Percentiles rank a stretch among this genome's conserved stretches.
phyloP scores from a whole-genome alignment of 2,329 filamentous ascomycete species.

The Cercospora brassicicola region DNA sequence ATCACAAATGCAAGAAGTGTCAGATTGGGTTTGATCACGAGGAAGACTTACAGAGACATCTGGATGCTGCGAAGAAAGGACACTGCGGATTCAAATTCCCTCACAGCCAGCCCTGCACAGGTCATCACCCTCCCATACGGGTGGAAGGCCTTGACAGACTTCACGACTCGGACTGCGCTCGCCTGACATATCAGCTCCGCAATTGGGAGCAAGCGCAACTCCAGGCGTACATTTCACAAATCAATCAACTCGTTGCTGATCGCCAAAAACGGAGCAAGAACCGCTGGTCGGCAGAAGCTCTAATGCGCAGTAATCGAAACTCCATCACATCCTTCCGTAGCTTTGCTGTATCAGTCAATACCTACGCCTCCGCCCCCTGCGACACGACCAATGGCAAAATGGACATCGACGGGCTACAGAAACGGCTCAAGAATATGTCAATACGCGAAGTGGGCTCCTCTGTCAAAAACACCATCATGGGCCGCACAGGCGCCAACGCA shows the following conservation, averaged over 20 bases:
- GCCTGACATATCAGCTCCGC: conserved; percentile 28
- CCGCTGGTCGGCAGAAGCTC: conserved; percentile 31
- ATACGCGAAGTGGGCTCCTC: conserved; percentile 21
- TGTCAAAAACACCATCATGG: conserved; percentile 14
- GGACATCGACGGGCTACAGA: conserved; percentile 31
- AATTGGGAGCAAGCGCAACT: conserved; percentile 35
- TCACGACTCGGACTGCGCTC: conserved; percentile 29
- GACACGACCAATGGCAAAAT: conserved; percentile 28
- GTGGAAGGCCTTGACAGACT: conserved; percentile 16
- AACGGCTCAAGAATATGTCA: conserved; percentile 30
- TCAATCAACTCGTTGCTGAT: conserved; percentile 27
- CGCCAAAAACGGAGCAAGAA: conserved; percentile 22
- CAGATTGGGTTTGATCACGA: conserved; percentile 32
- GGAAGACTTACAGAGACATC: conserved; percentile 29
- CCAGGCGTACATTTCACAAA: conserved; percentile 29
- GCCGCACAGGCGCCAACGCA: neutral
- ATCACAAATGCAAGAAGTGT: conserved; percentile 30
- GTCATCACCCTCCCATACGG: conserved; percentile 30
- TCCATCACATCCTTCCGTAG: conserved; percentile 26
- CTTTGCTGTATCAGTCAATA: conserved; percentile 31
- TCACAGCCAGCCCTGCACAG: conserved; percentile 28
- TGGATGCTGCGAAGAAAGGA: conserved; percentile 23
- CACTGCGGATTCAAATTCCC: conserved; percentile 35
- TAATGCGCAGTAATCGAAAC: conserved; percentile 21
- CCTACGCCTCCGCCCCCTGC: conserved; percentile 32